Conservation (phyloP, 805 yeast species). For the Yarrowia sp. region DNA sequence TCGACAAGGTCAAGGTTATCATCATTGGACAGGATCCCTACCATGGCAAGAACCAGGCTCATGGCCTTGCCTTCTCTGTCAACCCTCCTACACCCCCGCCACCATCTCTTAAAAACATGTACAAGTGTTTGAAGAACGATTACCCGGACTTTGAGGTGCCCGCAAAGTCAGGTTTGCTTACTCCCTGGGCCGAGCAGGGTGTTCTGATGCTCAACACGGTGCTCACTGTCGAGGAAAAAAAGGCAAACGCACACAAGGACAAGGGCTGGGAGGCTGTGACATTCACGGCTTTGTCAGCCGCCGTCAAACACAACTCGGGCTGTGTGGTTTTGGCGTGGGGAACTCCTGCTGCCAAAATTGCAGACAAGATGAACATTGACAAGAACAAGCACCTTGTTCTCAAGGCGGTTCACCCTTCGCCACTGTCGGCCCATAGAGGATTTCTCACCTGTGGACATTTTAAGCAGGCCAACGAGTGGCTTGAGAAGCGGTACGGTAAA, state of each 20-base stretch:
- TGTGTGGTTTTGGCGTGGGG: conserved; percentile 68
- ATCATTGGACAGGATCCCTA: conserved; percentile 96
- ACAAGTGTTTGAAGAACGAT: conserved; percentile 63
- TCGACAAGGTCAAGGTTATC: conserved; percentile 67
- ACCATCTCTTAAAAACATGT: conserved; percentile 82
- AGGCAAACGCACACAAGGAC: conserved; percentile 87
- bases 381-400: conserved; percentile 46
- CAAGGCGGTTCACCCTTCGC: conserved; percentile 89
- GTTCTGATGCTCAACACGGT: conserved; percentile 84
- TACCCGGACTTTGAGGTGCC: conserved; percentile 70
- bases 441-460: conserved; percentile 79
- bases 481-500: conserved; percentile 45
- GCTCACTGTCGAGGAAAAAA: conserved; percentile 86
- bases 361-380: conserved; percentile 42
- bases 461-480: conserved; percentile 73
- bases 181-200: conserved; percentile 84
- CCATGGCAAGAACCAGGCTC: conserved; percentile 90
- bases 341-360: conserved; percentile 62
- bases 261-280: conserved; percentile 94
- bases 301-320: conserved; percentile 46
- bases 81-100: conserved; percentile 82
- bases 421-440: conserved; percentile 84
- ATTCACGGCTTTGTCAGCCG: conserved; percentile 59
- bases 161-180: conserved; percentile 55
- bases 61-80: conserved; percentile 93